Percentiles rank a stretch among this genome's conserved stretches.
Conservation (phyloP, 108 stramenopile genomes). For the Licmophora abbreviata region DNA sequence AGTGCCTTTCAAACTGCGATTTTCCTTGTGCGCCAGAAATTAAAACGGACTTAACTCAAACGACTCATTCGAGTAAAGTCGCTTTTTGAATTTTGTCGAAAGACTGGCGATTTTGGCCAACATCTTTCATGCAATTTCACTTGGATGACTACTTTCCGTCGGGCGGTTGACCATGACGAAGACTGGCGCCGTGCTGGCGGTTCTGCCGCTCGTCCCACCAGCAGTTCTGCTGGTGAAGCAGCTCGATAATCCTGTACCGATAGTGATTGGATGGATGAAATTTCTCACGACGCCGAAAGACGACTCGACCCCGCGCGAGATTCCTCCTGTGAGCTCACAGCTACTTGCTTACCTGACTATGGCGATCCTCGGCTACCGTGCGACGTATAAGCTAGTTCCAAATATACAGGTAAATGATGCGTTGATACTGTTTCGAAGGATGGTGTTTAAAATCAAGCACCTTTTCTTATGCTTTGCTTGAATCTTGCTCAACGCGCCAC, state of each 20-base stretch:
- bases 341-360: slow-evolving; percentile 35
- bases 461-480: slow-evolving; percentile 1
- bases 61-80: no score
- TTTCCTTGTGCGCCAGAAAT: no score
- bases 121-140: no score
- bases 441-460: background rate
- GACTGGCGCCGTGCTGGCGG: slow-evolving; percentile 5
- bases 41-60: no score
- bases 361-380: slow-evolving; percentile 25
- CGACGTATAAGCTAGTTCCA: slow-evolving; percentile 38
- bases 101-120: no score
- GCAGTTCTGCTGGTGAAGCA: slow-evolving; percentile 6
- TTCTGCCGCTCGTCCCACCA: slow-evolving; percentile 18
- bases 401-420: slow-evolving; percentile 25
- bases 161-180: slow-evolving; percentile 1
- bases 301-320: background rate
- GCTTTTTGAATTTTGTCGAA: no score
- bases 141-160: no score
- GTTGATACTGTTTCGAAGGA: background rate
- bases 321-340: slow-evolving; percentile 39
- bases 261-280: slow-evolving; percentile 16
- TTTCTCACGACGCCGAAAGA: background rate
- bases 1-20: no score
- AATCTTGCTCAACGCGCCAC: background rate
- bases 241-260: slow-evolving; percentile 15